Conservation (phyloP, 208 protist species). For the Crithidia acanthocephali region DNA sequence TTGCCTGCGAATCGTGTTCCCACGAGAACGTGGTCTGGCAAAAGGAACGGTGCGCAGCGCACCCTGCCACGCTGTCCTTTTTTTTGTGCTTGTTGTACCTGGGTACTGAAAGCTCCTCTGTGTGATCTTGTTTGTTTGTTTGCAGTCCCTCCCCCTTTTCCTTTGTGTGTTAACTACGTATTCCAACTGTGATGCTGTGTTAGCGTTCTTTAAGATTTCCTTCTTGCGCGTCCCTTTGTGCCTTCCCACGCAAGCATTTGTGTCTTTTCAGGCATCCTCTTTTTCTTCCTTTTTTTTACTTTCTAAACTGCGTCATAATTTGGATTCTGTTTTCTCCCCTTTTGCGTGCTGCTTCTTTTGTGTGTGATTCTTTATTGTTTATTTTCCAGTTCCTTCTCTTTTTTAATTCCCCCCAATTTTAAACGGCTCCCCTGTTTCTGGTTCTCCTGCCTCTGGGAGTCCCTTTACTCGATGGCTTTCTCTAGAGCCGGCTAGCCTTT, state of each 20-base stretch:
- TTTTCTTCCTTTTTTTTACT: not conserved
- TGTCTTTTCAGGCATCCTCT: not conserved
- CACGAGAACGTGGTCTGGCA: constrained; percentile 7
- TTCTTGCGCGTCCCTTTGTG: no score
- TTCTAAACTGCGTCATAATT: not conserved
- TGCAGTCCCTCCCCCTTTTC: not conserved
- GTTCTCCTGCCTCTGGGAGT: not conserved
- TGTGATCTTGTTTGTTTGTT: not conserved
- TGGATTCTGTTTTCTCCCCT: not conserved
- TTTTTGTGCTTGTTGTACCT: no score
- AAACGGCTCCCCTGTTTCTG: no score
- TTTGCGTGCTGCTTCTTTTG: not conserved
- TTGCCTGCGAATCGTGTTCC: constrained; percentile 2
- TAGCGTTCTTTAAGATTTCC: not conserved
- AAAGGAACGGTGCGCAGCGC: not conserved
- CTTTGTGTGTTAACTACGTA: not conserved
- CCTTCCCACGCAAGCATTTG: no score
- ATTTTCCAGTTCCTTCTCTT: constrained; percentile 8
- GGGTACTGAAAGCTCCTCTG: not conserved
- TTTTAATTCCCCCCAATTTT: not conserved
- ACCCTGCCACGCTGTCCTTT: not conserved
- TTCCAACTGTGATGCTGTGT: not conserved
- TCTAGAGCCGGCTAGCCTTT: not conserved
- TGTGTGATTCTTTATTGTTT: constrained; percentile 4
- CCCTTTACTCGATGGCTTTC: not conserved